Evolutionary conservation across 768 basidiomycete species (phyloP), one percentile per base, ranked within the genome.

Genomic region (Boletus patriciae): DNA sequence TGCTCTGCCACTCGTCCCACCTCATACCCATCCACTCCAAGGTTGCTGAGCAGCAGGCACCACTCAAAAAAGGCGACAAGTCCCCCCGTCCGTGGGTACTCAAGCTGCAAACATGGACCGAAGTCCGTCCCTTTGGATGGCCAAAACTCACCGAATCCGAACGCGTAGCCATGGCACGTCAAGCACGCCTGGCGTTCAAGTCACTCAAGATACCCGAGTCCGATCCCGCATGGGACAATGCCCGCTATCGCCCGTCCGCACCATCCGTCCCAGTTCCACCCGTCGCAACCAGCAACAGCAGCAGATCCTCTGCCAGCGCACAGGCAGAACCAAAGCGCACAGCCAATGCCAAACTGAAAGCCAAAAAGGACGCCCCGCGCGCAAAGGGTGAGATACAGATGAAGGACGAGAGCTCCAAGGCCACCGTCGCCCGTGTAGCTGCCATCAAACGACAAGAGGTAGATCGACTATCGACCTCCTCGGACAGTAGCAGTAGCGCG

Each of bases 101-200:
- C 57, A 87, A 83, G 59, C 71, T 77, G 23, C 65, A 70, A 19
- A 73, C 81, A 3, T 91, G 88, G 88, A 76, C 76, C 34, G 84
- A 90, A 63, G 84, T 90, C 25, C 83, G 86, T 7, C 89, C 89
- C 0, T 84, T 78, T 55, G 85, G 84, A 58, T 87, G 81, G 78
- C 73, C 77, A 1, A 74, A 74, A 29, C 74, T 87, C 27, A 73
- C 74, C 3, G 79, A 81, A 29, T 47, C 72, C 3, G 81, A 84
- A 44, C 78, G 81, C 6, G 73, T 71, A 9, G 62, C 57, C n/a
- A 73, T 90, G 68, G 77, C 82, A 9, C 78, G 81, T 40, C 73
- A 76, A 29, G 86, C 83, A 2, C 78, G 84, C 45, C 59, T 72
- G 16, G 78, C 73, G 1, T 77, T 87, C 62, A 73, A 70, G 34